Evolutionary conservation across 2,329 filamentous ascomycete genomes (phyloP), one percentile per base, ranked within the genome.

Genomic region (Paecilomyces sp.): DNA sequence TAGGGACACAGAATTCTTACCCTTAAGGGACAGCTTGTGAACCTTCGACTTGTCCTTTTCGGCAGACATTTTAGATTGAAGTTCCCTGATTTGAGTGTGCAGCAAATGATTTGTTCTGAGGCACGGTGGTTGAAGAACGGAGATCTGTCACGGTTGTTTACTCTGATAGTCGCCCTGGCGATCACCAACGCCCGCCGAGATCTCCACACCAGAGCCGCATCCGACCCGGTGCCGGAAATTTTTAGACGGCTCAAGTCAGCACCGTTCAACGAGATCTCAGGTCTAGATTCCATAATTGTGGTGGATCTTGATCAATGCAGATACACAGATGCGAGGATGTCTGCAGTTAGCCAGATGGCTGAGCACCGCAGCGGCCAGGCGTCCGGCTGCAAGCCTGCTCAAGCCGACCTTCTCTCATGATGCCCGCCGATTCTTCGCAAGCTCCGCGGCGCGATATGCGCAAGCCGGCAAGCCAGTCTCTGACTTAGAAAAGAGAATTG

Each of bases 11-110:
- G 2, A 24, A 41, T 25, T 56, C 65, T 59, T 61, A 78, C 77
- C 76, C 70, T 76, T 77, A 57, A 75, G 82, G 41, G 92, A 90
- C 63, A 99, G 85, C 82, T 96, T 97, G 81, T 99, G 94, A 62
- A 92, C 87, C 78, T 97, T 96, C 67, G 91, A 90, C 70, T 92
- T 92, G 70, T 86, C 84, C 64, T 82, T 83, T 61, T 81, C 71
- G 22, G 78, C 74, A 12, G 79, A 74, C 76, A 79, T 79, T 30
- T 56, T 70, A 67, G 56, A 24, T 47, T 34, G 47, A 57, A 18
- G 30, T 25, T 57, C 8, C 18, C 41, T 22, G 9, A 3, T 47
- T 18, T 22, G 52, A 22, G 11, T 11, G 6, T 28, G 11, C 51
- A 53, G 11, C 34, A 25, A 51, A 24, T 60, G 57, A 59, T 57